These are phyloP conservation scores for Cyberlindnera sargentensis DNA, from an alignment of 805 yeast genomes.

Conservation along the genomic window DNA sequence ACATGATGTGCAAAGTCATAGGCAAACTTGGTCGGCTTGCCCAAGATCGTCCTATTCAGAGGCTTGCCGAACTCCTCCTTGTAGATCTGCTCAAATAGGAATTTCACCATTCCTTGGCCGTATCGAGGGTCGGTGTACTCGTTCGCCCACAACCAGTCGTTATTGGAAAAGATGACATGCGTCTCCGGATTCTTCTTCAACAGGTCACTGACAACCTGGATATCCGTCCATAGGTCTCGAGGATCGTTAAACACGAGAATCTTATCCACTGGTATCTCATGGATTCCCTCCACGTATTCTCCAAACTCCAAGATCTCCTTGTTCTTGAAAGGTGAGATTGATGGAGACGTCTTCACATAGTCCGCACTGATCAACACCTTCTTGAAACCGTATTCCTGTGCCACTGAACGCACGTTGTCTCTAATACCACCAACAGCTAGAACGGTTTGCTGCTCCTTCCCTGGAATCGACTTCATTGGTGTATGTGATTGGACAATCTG, in stretches of 20 bases:
- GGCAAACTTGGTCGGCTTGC: slow-evolving; percentile 75
- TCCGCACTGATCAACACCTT: slow-evolving; percentile 73
- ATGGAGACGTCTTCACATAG: slow-evolving; percentile 57
- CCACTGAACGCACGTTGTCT: slow-evolving; percentile 65
- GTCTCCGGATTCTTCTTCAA: slow-evolving; percentile 57
- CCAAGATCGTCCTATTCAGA: slow-evolving; percentile 54
- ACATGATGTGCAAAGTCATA: slow-evolving; percentile 80
- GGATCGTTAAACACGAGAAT: slow-evolving; percentile 84
- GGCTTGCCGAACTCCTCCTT: slow-evolving; percentile 39
- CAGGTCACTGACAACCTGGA: slow-evolving; percentile 69
- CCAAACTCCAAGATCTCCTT: slow-evolving; percentile 37
- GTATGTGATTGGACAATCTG: slow-evolving; percentile 87
- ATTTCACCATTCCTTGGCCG: slow-evolving; percentile 86
- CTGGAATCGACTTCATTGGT: slow-evolving; percentile 60
- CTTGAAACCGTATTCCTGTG: slow-evolving; percentile 67
- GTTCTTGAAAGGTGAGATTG: slow-evolving; percentile 69
- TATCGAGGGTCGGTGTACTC: slow-evolving; percentile 71
- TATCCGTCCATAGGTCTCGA: slow-evolving; percentile 78
- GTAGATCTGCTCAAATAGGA: slow-evolving; percentile 54
- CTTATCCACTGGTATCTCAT: slow-evolving; percentile 42
- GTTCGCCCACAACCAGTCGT: slow-evolving; percentile 85
- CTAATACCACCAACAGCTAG: slow-evolving; percentile 80
- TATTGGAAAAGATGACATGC: slow-evolving; percentile 74
- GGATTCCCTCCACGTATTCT: slow-evolving; percentile 12
- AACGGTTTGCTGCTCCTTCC: slow-evolving; percentile 47